phyloP scores from a whole-genome alignment of 1,284 basidiomycete genomes.

The Cerioporus squamosus region DNA sequence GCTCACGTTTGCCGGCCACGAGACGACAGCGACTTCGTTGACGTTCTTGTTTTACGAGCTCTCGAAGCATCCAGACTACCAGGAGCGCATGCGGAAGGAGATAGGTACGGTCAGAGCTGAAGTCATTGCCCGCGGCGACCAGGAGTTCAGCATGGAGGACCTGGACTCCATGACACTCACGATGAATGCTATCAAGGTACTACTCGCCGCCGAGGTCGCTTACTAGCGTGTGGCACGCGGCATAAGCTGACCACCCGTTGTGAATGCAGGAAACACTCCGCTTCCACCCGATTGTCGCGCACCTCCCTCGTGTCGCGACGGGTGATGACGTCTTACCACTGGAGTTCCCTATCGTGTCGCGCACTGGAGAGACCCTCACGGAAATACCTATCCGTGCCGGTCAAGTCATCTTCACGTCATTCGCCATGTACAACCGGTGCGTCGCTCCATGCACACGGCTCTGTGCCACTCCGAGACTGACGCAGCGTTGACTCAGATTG shows the following conservation, averaged over 20 bases:
- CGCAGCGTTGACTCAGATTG: conserved; percentile 19
- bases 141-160: conserved; percentile 33
- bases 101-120: conserved; percentile 26
- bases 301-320: conserved; percentile 34
- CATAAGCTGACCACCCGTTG: neutral
- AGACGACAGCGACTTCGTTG: conserved; percentile 26
- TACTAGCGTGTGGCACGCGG: too few relatives aligned
- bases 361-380: conserved; percentile 34
- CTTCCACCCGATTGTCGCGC: conserved; percentile 38
- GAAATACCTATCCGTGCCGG: conserved; percentile 43
- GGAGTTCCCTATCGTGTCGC: conserved; percentile 35
- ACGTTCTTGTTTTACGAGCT: conserved; percentile 36
- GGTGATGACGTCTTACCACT: conserved; percentile 45
- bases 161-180: conserved; percentile 32
- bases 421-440: conserved; percentile 38
- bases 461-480: neutral
- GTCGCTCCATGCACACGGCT: neutral
- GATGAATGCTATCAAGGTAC: conserved; percentile 18
- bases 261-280: conserved; percentile 41
- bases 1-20: conserved; percentile 34
- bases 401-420: conserved; percentile 35
- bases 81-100: conserved; percentile 31
- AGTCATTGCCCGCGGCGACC: conserved; percentile 26
- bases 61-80: conserved; percentile 31
- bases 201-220: too few relatives aligned